These are phyloP conservation scores for Fusarium annulatum DNA, from an alignment of 2,329 filamentous ascomycete genomes.

Conservation along the genomic window DNA sequence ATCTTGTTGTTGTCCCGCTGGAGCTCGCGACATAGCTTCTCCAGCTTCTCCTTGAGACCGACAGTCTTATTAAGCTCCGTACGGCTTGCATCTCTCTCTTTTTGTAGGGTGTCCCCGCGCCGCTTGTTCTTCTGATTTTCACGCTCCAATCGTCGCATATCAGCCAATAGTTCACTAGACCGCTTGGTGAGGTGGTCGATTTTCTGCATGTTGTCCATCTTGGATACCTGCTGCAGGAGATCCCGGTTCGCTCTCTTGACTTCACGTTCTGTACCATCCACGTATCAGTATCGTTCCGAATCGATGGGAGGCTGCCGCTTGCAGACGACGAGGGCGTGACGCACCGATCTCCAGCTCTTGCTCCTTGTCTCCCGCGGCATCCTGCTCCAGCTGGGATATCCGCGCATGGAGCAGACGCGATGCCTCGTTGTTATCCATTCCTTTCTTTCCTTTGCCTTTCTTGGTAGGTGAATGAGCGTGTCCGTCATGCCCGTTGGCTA, in stretches of 20 bases:
- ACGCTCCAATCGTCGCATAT: conserved; percentile 95
- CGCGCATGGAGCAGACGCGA: conserved; percentile 92
- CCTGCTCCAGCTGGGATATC: conserved; percentile 94
- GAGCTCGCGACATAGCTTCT: conserved; percentile 93
- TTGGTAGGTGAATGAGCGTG: conserved; percentile 63
- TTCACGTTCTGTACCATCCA: conserved; percentile 76
- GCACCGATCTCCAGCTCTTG: conserved; percentile 95
- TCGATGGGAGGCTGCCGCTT: conserved; percentile 16
- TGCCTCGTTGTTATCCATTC: conserved; percentile 85
- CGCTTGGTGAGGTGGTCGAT: conserved; percentile 91
- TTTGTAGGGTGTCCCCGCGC: conserved; percentile 91
- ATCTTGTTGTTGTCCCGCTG: conserved; percentile 98
- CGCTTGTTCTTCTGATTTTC: conserved; percentile 98
- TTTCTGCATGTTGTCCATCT: conserved; percentile 91
- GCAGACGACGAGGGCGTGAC: conserved; percentile 47
- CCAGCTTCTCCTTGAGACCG: conserved; percentile 93
- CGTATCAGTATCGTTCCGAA: conserved; percentile 42
- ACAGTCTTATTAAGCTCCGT: conserved; percentile 91
- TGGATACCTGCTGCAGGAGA: conserved; percentile 85
- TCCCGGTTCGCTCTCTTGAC: conserved; percentile 95
- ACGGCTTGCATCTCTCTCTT: conserved; percentile 91
- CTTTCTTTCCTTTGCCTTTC: conserved; percentile 88
- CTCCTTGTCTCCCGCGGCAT: conserved; percentile 92
- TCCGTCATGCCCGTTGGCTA: conserved; percentile 56
- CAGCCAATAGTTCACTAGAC: conserved; percentile 89